Base-by-base conservation (phyloP, 768 basidiomycete genomes). In the Xerocomellus amylosporus region DNA sequence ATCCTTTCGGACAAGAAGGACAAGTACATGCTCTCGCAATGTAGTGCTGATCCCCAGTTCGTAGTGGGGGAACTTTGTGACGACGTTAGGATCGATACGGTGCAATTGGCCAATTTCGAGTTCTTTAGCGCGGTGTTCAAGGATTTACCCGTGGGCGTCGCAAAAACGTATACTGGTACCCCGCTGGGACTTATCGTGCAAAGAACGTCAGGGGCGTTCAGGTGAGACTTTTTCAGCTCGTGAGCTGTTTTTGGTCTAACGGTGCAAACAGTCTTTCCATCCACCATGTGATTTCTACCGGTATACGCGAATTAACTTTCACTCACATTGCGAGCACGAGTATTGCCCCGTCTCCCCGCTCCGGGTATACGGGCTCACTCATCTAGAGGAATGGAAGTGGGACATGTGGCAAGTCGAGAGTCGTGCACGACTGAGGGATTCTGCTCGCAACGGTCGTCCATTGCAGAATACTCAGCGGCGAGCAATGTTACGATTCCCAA, bases 101-200 rank as follows among this genome's bases (percentile, higher is more conserved):
- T 98, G 42, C 94, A 98, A 68, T 75, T 99, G 17, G 95, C 94
- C 54, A 96, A 98, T 66, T 97, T 91, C 67, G 96, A 99, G 74
- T 98, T 98, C 75, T 99, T 98, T 73, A 92, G 89, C 59, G 94
- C 95, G 2, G 90, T 97, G 14, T 95, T 98, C 76, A 89, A 90
- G 71, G 92, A 96, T 53, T 88, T 98, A 58, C 80, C 80, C 5
- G 86, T 98, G 44, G 90, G 88, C 69, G 93, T 84, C 8, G 85
- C 93, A 1, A 97, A 95, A 60, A 90, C 86, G 9, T 88, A 88
- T 59, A 79, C 81, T 8, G 79, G 77, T 19, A 78, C 78, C 75
- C 74, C 34, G 87, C 90, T 2, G 94, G 93, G 17, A 83, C 82
- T 1, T 90, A 89, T 65, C 79, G 80, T 17, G 93, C 88, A n/a